These are phyloP conservation scores for Botrytis hyacinthi DNA, from an alignment of 2,329 filamentous ascomycete genomes.

Conservation along the genomic window DNA sequence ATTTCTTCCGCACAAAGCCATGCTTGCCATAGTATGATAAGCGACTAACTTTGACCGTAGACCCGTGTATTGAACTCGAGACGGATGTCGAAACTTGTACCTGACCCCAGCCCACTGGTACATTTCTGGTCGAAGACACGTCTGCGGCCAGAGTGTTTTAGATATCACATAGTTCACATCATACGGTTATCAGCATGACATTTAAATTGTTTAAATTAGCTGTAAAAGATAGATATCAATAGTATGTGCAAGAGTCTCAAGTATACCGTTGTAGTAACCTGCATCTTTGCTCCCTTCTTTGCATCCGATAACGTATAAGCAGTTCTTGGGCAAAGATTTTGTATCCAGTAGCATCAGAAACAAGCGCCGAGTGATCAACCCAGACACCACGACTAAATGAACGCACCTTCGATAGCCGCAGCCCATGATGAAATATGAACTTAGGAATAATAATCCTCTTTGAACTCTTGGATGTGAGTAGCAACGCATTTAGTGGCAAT, in stretches of 20 bases:
- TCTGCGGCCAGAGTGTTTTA: not conserved
- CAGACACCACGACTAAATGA: not conserved
- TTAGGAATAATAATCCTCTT: not conserved
- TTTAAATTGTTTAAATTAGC: not conserved
- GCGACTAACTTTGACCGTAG: too few species aligned
- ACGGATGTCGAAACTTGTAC: too few species aligned
- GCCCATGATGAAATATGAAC: not conserved
- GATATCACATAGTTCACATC: not conserved
- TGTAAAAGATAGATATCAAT: not conserved
- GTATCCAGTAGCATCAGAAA: not conserved
- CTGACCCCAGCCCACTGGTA: accelerated
- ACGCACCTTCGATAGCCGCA: not conserved
- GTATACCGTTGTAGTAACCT: not conserved
- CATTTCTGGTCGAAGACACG: not conserved
- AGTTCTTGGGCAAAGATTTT: not conserved
- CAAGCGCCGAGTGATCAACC: not conserved
- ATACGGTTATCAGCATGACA: not conserved
- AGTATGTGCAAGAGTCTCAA: not conserved
- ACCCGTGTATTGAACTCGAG: too few species aligned
- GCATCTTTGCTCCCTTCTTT: not conserved
- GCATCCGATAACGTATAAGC: accelerated
- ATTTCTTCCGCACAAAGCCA: too few species aligned
- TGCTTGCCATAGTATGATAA: too few species aligned
- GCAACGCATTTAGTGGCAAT: not conserved
- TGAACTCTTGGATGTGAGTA: not conserved